These are phyloP conservation scores for Heterobasidion occidentale DNA, from an alignment of 1,284 basidiomycete species.

Conservation along the genomic window DNA sequence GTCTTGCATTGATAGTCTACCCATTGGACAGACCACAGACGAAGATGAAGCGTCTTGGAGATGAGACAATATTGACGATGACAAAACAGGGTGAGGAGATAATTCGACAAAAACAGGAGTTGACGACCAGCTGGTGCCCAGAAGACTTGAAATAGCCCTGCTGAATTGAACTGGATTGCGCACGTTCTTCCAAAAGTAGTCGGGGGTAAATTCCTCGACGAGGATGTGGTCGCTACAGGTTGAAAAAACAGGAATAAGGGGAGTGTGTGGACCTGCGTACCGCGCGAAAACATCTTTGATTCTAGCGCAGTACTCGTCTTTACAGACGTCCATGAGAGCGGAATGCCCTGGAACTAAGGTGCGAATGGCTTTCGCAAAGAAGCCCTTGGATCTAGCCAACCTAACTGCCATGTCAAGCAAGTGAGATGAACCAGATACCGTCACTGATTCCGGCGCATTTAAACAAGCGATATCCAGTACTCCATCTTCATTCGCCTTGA, in stretches of 20 bases:
- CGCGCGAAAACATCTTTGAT: conserved; percentile 20
- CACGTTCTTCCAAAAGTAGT: conserved; percentile 29
- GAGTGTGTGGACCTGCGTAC: conserved; percentile 9
- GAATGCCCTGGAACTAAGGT: conserved; percentile 27
- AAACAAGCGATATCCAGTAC: conserved; percentile 29
- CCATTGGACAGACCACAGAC: conserved; percentile 22
- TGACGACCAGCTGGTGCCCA: conserved; percentile 7
- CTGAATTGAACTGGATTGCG: conserved; percentile 25
- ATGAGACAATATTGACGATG: conserved; percentile 18
- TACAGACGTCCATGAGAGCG: conserved; percentile 24
- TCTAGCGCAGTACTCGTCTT: conserved; percentile 13
- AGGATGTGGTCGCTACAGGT: conserved; percentile 17
- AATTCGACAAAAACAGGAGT: conserved; percentile 24
- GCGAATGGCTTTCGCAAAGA: conserved; percentile 24
- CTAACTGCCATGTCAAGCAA: conserved; percentile 21
- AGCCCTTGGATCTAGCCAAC: conserved; percentile 18
- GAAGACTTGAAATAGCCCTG: conserved; percentile 14
- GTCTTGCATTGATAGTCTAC: conserved; percentile 14
- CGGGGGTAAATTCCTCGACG: conserved; percentile 11
- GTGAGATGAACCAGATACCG: conserved; percentile 23
- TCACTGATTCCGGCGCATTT: conserved; percentile 26
- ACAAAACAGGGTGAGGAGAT: conserved; percentile 27
- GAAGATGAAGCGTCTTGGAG: conserved; percentile 10
- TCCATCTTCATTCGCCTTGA: conserved; percentile 2
- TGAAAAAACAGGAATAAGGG: conserved; percentile 17